A percentile compares a stretch with the other conserved stretches of the same genome.
These are phyloP conservation scores for Noccaea bulbosa DNA, from an alignment of 345 rosid genomes.

Conservation along the genomic window DNA sequence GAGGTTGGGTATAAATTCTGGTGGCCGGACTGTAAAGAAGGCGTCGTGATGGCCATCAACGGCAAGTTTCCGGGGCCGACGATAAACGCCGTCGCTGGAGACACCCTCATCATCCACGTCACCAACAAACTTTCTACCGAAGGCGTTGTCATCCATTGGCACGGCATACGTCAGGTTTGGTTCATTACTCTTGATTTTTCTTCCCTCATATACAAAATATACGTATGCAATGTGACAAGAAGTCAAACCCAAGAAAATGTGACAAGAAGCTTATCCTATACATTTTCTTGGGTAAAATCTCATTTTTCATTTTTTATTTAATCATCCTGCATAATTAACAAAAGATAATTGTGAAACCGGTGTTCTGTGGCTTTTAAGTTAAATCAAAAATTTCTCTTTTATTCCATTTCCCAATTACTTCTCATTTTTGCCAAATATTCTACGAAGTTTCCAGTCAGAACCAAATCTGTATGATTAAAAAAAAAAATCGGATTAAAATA, in stretches of 20 bases:
- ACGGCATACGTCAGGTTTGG: slow-evolving; percentile 83
- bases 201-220: background rate
- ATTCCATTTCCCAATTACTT: too few species aligned
- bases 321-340: too few species aligned
- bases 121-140: slow-evolving; percentile 72
- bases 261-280: background rate
- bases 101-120: slow-evolving; percentile 60
- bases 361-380: too few species aligned
- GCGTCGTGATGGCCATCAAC: slow-evolving; percentile 70
- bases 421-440: too few species aligned
- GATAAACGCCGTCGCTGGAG: slow-evolving; percentile 63
- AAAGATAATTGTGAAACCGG: too few species aligned
- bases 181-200: background rate
- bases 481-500: too few species aligned
- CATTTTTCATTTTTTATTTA: too few species aligned
- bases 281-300: too few species aligned
- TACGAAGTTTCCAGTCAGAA: too few species aligned
- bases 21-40: slow-evolving; percentile 76
- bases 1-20: slow-evolving; percentile 63
- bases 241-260: background rate
- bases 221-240: background rate
- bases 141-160: slow-evolving; percentile 94
- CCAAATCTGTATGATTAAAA: too few species aligned
- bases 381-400: too few species aligned
- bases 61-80: slow-evolving; percentile 92